phyloP scores from a whole-genome alignment of 306 rosid species.

The Citrullus amarus region DNA sequence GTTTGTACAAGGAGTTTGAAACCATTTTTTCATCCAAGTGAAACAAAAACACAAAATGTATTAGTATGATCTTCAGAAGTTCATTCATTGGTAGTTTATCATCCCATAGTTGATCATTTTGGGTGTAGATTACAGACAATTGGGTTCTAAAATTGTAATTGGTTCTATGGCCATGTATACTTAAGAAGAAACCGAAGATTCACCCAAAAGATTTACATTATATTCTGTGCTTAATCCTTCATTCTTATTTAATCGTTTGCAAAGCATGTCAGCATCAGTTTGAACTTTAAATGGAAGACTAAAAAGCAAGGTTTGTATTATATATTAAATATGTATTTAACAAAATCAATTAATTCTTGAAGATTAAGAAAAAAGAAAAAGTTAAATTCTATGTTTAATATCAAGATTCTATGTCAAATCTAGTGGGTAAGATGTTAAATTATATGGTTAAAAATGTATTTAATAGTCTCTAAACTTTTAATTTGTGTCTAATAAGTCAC shows the following conservation, averaged over 20 bases:
- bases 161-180: background rate
- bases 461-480: too few relatives aligned
- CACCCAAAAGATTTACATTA: background rate
- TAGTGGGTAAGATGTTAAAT: too few relatives aligned
- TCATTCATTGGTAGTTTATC: background rate
- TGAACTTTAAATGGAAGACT: background rate
- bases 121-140: background rate
- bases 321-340: too few relatives aligned
- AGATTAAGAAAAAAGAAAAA: too few relatives aligned
- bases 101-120: background rate
- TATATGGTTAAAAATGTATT: too few relatives aligned
- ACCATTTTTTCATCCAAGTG: conserved; percentile 84
- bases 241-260: background rate
- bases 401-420: too few relatives aligned
- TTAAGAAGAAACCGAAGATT: background rate
- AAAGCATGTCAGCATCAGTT: background rate
- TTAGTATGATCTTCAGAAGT: background rate
- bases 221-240: background rate
- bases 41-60: conserved; percentile 4
- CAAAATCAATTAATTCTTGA: too few relatives aligned
- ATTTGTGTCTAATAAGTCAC: too few relatives aligned
- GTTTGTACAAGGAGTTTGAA: conserved; percentile 62
- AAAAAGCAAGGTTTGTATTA: background rate
- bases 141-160: background rate
- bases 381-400: too few relatives aligned